Evolutionary conservation across 192 early-diverging fungal genomes (phyloP).

Genomic region (Oehlia diaphana): DNA sequence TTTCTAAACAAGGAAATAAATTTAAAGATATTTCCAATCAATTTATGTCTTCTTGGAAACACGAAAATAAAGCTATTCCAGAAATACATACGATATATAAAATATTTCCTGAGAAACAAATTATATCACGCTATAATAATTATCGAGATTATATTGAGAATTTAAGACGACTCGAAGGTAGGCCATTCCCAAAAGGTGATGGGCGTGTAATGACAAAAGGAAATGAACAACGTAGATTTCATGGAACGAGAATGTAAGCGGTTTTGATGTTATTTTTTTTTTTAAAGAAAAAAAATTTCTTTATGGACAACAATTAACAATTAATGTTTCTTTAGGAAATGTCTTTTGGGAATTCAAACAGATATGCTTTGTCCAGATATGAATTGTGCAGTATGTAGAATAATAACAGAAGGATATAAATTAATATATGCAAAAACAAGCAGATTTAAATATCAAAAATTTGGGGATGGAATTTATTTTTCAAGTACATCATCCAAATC

Average conservation of each 20-base stretch:
- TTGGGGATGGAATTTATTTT: constrained; percentile 31
- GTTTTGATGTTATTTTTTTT: not conserved
- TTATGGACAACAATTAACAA: not conserved
- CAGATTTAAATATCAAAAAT: constrained; percentile 15
- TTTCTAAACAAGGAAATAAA: not conserved
- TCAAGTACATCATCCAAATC: constrained; percentile 32
- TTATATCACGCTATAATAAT: constrained; percentile 17
- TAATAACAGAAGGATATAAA: constrained; percentile 18
- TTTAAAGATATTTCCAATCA: constrained; percentile 27
- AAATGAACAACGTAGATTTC: constrained; percentile 35
- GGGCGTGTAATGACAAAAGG: constrained; percentile 26
- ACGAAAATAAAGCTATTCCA: constrained; percentile 12
- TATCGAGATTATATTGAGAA: constrained; percentile 20
- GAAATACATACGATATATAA: constrained; percentile 13
- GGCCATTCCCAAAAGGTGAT: constrained; percentile 22
- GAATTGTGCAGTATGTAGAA: constrained; percentile 19
- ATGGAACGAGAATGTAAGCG: constrained; percentile 27
- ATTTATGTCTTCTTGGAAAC: constrained; percentile 28
- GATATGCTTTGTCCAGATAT: not conserved
- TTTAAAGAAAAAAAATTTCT: not conserved
- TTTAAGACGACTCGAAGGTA: constrained; percentile 8
- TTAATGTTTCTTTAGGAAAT: not conserved
- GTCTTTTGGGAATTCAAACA: not conserved
- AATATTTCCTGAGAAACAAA: not conserved
- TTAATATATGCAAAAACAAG: not conserved